Percentiles rank a stretch among this genome's conserved stretches.
Evolutionary conservation across 148 eudicot genomes (phyloP).

Genomic region (Rhododendron vialii): DNA sequence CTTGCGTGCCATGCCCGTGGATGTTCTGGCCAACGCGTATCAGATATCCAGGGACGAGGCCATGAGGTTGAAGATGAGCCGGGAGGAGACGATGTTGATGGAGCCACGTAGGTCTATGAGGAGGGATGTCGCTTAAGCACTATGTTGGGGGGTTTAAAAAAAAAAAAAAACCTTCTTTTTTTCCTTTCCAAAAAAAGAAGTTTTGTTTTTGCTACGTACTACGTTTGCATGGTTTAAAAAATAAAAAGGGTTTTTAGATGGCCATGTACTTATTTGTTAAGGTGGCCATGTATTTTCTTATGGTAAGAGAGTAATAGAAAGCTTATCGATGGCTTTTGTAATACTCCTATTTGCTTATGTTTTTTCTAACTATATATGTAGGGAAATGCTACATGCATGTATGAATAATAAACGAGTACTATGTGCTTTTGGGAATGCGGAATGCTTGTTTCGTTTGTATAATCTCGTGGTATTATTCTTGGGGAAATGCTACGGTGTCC

Average conservation of each 20-base stretch:
- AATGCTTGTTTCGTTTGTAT: not conserved
- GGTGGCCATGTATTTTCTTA: not conserved
- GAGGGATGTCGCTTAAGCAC: conserved; percentile 26
- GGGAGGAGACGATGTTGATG: conserved; percentile 51
- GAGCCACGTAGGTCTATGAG: conserved; percentile 13
- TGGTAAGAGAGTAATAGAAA: not conserved
- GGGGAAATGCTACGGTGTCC: no score
- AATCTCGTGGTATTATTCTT: no score
- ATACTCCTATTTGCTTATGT: not conserved
- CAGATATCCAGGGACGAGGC: conserved; percentile 50
- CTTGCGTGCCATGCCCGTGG: conserved; percentile 53
- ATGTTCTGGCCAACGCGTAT: conserved; percentile 50
- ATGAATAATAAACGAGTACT: not conserved
- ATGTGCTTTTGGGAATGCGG: not conserved
- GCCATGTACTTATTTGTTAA: not conserved
- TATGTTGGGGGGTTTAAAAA: not conserved
- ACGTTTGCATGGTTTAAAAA: not conserved
- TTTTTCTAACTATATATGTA: not conserved
- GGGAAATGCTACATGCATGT: no score
- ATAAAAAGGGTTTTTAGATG: not conserved
- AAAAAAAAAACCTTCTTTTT: no score
- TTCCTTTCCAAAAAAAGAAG: not conserved
- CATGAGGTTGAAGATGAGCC: conserved; percentile 36
- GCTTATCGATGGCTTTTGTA: not conserved
- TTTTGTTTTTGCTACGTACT: not conserved